phyloP scores from a whole-genome alignment of 257 asterid genomes.

The Cinchona pubescens region DNA sequence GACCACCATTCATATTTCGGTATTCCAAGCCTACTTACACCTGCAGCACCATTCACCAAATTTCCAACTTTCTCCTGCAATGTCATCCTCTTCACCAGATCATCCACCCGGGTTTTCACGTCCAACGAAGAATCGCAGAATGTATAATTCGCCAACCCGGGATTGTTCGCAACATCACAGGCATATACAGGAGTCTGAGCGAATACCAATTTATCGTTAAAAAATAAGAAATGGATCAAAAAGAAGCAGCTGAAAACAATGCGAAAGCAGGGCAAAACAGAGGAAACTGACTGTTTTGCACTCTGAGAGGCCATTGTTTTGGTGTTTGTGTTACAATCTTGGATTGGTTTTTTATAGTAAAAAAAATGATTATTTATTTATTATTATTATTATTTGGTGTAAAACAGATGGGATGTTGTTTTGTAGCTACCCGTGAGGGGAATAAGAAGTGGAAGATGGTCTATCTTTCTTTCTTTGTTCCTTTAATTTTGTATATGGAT shows the following conservation, averaged over 20 bases:
- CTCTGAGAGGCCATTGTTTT: constrained; percentile 42
- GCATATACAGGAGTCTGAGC: constrained; percentile 39
- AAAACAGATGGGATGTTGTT: constrained; percentile 33
- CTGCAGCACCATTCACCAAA: constrained; percentile 27
- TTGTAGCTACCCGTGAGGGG: constrained; percentile 68
- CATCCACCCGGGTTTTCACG: constrained; percentile 29
- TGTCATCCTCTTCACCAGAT: constrained; percentile 35
- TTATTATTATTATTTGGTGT: too few relatives aligned
- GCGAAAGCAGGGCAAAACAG: constrained; percentile 20
- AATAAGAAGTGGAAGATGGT: constrained; percentile 16
- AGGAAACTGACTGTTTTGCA: constrained; percentile 31
- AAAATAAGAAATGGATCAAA: constrained; percentile 3
- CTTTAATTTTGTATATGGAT: constrained; percentile 5
- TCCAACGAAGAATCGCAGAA: constrained; percentile 34
- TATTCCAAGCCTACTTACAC: constrained; percentile 31
- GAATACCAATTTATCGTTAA: neutral
- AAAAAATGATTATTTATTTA: neutral
- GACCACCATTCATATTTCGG: constrained; percentile 55
- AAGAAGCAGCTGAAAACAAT: constrained; percentile 6
- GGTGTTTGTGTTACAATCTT: neutral
- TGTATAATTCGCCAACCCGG: constrained; percentile 13
- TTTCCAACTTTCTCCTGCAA: constrained; percentile 38
- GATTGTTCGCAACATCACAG: constrained; percentile 27
- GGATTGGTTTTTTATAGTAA: constrained; percentile 35
- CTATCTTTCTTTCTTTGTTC: neutral